Conservation (phyloP, 495 filamentous ascomycete genomes). For the Ramalina intermedia region DNA sequence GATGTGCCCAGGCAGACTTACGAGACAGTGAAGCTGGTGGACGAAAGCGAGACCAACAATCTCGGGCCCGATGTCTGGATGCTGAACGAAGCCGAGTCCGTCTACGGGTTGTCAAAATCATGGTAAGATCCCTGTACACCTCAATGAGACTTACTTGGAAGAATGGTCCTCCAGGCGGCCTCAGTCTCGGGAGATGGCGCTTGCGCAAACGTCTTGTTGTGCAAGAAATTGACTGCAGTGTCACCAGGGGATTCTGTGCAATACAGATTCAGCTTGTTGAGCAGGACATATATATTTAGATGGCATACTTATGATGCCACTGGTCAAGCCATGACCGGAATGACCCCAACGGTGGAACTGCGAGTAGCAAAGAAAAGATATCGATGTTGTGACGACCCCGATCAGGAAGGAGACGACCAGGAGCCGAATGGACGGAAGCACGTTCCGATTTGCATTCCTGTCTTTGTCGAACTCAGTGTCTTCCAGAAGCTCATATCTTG, state of each 20-base stretch:
- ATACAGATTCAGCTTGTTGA: not conserved
- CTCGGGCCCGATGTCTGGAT: not conserved
- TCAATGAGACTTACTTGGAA: not conserved
- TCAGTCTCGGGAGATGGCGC: not conserved
- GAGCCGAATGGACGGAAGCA: too few relatives aligned
- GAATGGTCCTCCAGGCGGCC: conserved; percentile 1
- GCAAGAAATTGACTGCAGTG: not conserved
- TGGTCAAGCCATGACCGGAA: too few relatives aligned
- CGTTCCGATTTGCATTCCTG: too few relatives aligned
- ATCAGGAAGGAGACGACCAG: too few relatives aligned
- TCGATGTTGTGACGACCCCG: too few relatives aligned
- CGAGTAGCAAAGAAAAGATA: too few relatives aligned
- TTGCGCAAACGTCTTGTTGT: not conserved
- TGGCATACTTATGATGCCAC: too few relatives aligned
- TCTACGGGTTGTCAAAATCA: not conserved
- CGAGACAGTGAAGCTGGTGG: conserved; percentile 1
- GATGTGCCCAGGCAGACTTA: not conserved
- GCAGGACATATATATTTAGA: too few relatives aligned
- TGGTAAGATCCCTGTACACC: not conserved
- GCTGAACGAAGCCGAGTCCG: conserved; percentile 1
- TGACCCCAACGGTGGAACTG: too few relatives aligned
- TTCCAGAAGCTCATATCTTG: too few relatives aligned
- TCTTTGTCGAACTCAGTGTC: too few relatives aligned
- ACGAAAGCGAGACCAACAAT: conserved; percentile 1
- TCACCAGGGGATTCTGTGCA: not conserved